Conservation (phyloP, 2,329 filamentous ascomycete genomes). For the Neospermospora avenae region DNA sequence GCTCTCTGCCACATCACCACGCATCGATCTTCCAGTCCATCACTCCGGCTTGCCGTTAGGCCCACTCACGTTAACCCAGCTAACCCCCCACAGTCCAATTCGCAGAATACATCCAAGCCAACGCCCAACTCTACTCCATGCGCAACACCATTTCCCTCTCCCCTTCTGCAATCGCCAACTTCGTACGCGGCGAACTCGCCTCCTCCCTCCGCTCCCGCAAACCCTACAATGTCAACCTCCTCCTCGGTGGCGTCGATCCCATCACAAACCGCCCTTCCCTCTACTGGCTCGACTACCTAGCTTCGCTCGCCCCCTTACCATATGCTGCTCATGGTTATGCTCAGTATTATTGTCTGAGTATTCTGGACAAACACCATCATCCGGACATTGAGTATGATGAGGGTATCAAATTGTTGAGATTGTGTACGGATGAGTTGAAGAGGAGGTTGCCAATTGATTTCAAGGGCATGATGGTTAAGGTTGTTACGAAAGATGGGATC, state of each 20-base stretch:
- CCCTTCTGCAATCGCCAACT: conserved; percentile 83
- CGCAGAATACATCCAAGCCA: conserved; percentile 98
- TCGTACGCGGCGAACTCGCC: conserved; percentile 91
- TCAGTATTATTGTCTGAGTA: conserved; percentile 97
- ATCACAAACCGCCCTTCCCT: conserved; percentile 87
- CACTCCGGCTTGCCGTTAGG: neutral
- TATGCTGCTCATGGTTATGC: conserved; percentile 98
- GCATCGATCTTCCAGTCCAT: neutral
- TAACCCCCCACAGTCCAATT: conserved; percentile 73
- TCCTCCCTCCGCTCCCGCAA: conserved; percentile 85
- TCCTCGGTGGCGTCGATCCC: conserved; percentile 89
- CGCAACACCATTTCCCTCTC: conserved; percentile 92
- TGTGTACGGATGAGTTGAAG: conserved; percentile 98
- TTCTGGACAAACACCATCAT: conserved; percentile 97
- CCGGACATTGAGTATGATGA: conserved; percentile 87
- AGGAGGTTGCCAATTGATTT: conserved; percentile 96
- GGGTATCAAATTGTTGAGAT: conserved; percentile 85
- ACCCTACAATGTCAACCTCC: conserved; percentile 94
- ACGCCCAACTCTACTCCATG: conserved; percentile 97
- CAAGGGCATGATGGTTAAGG: conserved; percentile 94
- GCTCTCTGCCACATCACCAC: neutral
- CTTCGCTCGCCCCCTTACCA: conserved; percentile 79
- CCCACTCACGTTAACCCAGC: neutral
- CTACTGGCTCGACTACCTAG: conserved; percentile 98
- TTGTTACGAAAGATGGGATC: conserved; percentile 91